These are phyloP conservation scores for Heliophila coronopifolia DNA, from an alignment of 441 rosid species.

Conservation along the genomic window DNA sequence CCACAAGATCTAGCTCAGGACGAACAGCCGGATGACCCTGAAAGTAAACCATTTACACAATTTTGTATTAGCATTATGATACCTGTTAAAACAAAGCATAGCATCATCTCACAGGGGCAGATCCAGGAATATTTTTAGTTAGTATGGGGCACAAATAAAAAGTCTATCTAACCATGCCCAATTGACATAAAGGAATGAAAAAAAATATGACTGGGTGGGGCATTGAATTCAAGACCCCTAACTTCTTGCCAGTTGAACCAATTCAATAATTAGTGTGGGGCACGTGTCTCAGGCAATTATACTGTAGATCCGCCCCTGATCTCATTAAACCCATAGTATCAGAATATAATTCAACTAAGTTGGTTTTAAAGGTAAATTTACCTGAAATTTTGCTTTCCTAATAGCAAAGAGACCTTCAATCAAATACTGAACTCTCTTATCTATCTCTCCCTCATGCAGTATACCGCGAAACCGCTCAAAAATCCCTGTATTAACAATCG, in stretches of 20 bases:
- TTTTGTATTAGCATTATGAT: conserved; percentile 1
- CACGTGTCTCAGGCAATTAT: no score
- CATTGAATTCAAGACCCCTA: no score
- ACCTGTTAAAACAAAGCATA: background rate
- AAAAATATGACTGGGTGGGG: no score
- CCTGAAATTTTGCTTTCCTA: conserved; percentile 88
- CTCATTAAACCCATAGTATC: background rate
- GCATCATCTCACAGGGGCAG: no score
- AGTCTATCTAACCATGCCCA: no score
- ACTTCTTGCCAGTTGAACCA: no score
- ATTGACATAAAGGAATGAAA: no score
- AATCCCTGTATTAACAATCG: conserved; percentile 44
- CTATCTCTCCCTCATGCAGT: conserved; percentile 93
- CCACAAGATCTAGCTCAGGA: conserved; percentile 83
- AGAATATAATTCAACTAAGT: conserved; percentile 5
- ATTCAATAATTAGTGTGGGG: no score
- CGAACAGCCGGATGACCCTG: conserved; percentile 92
- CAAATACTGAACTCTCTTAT: conserved; percentile 82
- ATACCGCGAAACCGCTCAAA: conserved; percentile 93
- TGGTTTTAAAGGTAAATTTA: conserved; percentile 11
- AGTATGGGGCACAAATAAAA: no score
- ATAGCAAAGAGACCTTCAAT: conserved; percentile 81
- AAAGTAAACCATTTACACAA: conserved; percentile 20
- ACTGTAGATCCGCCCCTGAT: no score
- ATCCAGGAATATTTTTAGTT: no score